These are phyloP conservation scores for Luzula sylvatica DNA, from an alignment of 176 grass and related monocot genomes.

Conservation along the genomic window DNA sequence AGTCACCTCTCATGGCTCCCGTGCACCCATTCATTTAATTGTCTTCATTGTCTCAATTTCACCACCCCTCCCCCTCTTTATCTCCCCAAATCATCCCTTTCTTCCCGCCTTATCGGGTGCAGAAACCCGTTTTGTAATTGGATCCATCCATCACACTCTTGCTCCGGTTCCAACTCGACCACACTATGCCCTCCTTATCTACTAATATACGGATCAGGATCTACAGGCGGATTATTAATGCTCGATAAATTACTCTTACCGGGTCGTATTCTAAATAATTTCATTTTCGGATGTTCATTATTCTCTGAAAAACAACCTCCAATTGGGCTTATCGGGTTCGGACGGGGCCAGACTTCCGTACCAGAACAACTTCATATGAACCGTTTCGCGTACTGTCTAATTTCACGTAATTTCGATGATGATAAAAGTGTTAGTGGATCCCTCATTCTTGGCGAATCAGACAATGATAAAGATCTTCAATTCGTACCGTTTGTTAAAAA, in stretches of 20 bases:
- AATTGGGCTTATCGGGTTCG: constrained; percentile 60
- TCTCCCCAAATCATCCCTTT: constrained; percentile 60
- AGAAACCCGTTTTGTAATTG: constrained; percentile 51
- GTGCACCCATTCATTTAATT: constrained; percentile 58
- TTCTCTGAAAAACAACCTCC: constrained; percentile 72
- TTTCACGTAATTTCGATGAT: constrained; percentile 76
- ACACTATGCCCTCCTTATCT: constrained; percentile 60
- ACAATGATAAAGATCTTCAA: constrained; percentile 6
- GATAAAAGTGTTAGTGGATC: constrained; percentile 42
- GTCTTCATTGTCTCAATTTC: constrained; percentile 35
- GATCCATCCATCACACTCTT: constrained; percentile 41
- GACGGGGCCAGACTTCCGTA: constrained; percentile 53
- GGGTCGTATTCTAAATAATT: constrained; percentile 9
- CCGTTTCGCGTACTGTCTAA: constrained; percentile 78
- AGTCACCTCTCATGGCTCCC: constrained; percentile 72
- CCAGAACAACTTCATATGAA: constrained; percentile 40
- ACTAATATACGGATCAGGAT: constrained; percentile 69
- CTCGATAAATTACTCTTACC: constrained; percentile 41
- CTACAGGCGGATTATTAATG: constrained; percentile 68
- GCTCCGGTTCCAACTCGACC: constrained; percentile 9
- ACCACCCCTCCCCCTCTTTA: constrained; percentile 10
- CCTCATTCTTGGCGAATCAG: constrained; percentile 37
- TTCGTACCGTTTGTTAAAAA: constrained; percentile 43
- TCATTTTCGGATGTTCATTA: constrained; percentile 58
- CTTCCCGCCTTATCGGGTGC: constrained; percentile 55